These are phyloP conservation scores for Dioszegia aurantiaca DNA, from an alignment of 768 basidiomycete genomes.

Conservation along the genomic window DNA sequence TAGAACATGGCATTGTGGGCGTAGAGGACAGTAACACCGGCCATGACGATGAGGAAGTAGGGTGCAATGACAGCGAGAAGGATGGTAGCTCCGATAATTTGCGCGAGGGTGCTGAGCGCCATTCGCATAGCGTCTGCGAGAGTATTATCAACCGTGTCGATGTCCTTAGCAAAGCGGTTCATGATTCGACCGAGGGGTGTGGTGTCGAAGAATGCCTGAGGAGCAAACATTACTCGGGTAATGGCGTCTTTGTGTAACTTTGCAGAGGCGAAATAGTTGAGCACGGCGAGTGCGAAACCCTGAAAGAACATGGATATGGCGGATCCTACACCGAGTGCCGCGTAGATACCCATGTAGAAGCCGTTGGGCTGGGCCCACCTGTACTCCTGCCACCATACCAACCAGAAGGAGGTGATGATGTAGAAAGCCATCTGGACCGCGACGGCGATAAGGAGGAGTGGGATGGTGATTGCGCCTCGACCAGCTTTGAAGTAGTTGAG, in stretches of 20 bases:
- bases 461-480: slow-evolving; percentile 64
- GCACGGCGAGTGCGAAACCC: slow-evolving; percentile 60
- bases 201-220: slow-evolving; percentile 85
- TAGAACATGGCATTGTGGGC: slow-evolving; percentile 75
- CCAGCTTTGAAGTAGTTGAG: slow-evolving; percentile 66
- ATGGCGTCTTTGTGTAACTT: slow-evolving; percentile 57
- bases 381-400: slow-evolving; percentile 81
- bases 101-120: slow-evolving; percentile 61
- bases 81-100: slow-evolving; percentile 72
- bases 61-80: slow-evolving; percentile 67
- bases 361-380: slow-evolving; percentile 49
- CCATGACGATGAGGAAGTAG: slow-evolving; percentile 78
- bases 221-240: slow-evolving; percentile 67
- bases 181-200: slow-evolving; percentile 54
- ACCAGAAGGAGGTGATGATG: slow-evolving; percentile 63
- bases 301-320: slow-evolving; percentile 67
- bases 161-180: slow-evolving; percentile 51
- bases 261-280: slow-evolving; percentile 76
- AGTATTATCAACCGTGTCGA: slow-evolving; percentile 51
- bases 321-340: slow-evolving; percentile 67
- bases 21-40: slow-evolving; percentile 63
- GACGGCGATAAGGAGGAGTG: slow-evolving; percentile 63
- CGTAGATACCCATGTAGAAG: slow-evolving; percentile 75
- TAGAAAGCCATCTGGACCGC: slow-evolving; percentile 66
- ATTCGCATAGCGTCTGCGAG: slow-evolving; percentile 49